Percentiles rank a stretch among this genome's conserved stretches.
These are phyloP conservation scores for Fusarium sublunatum DNA, from an alignment of 2,329 filamentous ascomycete genomes.

Conservation along the genomic window DNA sequence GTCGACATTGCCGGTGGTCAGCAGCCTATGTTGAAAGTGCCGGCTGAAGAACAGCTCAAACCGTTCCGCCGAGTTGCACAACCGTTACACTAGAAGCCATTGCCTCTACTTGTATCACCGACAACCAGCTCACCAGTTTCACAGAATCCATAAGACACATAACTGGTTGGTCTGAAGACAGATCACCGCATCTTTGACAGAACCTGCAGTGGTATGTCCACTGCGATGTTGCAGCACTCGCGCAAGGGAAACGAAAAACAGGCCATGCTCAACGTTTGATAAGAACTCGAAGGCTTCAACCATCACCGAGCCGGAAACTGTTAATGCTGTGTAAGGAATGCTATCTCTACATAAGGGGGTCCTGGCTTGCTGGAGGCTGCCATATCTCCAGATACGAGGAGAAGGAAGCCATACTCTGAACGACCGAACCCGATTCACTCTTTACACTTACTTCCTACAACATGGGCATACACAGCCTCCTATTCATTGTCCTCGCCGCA, in stretches of 20 bases:
- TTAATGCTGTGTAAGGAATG: slow-evolving; percentile 19
- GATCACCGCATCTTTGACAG: slow-evolving; percentile 18
- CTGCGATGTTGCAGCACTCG: slow-evolving; percentile 13
- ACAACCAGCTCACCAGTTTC: slow-evolving; percentile 7
- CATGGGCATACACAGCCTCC: slow-evolving; percentile 34
- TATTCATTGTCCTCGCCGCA: slow-evolving; percentile 28
- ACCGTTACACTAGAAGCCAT: slow-evolving; percentile 31
- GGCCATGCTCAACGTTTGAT: slow-evolving; percentile 25
- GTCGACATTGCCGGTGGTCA: slow-evolving; percentile 14
- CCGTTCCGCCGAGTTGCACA: slow-evolving; percentile 25
- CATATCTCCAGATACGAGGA: slow-evolving; percentile 14
- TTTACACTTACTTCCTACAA: slow-evolving; percentile 25
- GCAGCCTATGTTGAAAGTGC: slow-evolving; percentile 16
- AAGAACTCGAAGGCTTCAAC: slow-evolving; percentile 20
- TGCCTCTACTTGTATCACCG: slow-evolving; percentile 25
- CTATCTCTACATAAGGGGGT: slow-evolving; percentile 32
- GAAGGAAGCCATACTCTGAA: slow-evolving; percentile 16
- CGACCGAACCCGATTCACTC: slow-evolving; percentile 31
- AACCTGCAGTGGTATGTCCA: slow-evolving; percentile 21
- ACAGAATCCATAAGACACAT: slow-evolving; percentile 9
- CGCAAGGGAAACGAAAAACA: slow-evolving; percentile 30
- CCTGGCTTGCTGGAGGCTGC: neutral
- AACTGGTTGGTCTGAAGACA: slow-evolving; percentile 10
- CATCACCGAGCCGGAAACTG: slow-evolving; percentile 16
- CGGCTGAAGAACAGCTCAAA: slow-evolving; percentile 20